Evolutionary conservation across 352 stramenopile genomes (phyloP), one percentile per base, ranked within the genome.

Genomic region (Pythium graminicola): DNA sequence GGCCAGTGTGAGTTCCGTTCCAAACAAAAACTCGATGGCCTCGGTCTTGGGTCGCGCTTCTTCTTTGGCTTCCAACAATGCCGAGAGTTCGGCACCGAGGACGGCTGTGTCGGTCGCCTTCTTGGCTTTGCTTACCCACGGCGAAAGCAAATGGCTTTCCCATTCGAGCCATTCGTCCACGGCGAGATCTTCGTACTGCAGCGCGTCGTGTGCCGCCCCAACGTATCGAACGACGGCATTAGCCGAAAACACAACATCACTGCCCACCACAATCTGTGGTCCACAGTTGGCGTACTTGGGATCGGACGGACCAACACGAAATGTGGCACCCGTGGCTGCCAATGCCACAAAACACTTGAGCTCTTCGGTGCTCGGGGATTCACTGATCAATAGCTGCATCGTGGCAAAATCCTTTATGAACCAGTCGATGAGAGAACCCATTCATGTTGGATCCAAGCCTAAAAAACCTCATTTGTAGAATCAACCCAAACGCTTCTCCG

Each of bases 141-240:
- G 76, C 27, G 67, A 49, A 29, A 89, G 69, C 52, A 79, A 69
- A 28, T 82, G 71, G 46, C 70, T 73, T 60, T 93, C 82, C 82
- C 82, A 93, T 50, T 86, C 78, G 23, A 93, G 23, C 73, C 78
- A 93, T 43, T 93, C 82, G 52, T 93, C 80, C 31, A 93, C 78
- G 2, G 76, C 72, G 28, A 91, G 56, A 44, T 93, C 80, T 6
- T 93, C 77, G 33, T 64, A 68, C 46, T 86, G 67, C 27, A 93
- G 62, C 53, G 70, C 52, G 19, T 67, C 48, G 27, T 45, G 31
- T 28, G 48, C 36, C 8, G 65, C 60, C 33, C 80, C 77, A 22
- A 91, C 45, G 59, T 86, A 93, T 50, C 78, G 82, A 53, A 67
- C 83, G 40, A 93, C 70, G 36, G 73, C 73, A 67, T 93, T 93